Evolutionary conservation across 2,329 filamentous ascomycete species (phyloP).

Genomic region (Lasiodiplodia citricola): DNA sequence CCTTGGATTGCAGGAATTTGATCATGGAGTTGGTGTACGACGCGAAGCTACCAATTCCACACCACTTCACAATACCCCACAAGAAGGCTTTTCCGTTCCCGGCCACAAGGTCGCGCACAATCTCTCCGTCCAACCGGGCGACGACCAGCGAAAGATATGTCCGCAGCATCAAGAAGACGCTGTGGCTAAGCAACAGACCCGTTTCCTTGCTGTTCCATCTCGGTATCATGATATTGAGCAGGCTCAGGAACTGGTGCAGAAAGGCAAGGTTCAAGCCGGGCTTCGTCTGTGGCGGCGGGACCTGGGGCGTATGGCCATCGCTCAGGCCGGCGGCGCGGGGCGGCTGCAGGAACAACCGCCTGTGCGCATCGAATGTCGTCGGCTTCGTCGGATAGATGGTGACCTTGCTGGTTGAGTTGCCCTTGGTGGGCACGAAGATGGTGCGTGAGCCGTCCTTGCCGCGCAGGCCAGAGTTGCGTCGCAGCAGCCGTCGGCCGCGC

Average conservation of each 20-base stretch:
- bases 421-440: constrained; percentile 91
- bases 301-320: constrained; percentile 66
- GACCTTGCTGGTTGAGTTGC: constrained; percentile 82
- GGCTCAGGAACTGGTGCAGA: constrained; percentile 91
- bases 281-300: constrained; percentile 88
- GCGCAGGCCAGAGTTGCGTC: constrained; percentile 89
- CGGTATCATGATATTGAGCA: constrained; percentile 97
- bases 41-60: constrained; percentile 87
- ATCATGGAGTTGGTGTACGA: constrained; percentile 99
- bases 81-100: constrained; percentile 89
- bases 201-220: constrained; percentile 96
- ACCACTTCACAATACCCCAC: constrained; percentile 92
- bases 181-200: constrained; percentile 85
- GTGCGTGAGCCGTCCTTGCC: constrained; percentile 95
- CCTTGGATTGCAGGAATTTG: constrained; percentile 96
- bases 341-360: constrained; percentile 89
- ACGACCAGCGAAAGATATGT: constrained; percentile 95
- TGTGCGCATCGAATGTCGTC: constrained; percentile 94
- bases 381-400: constrained; percentile 88
- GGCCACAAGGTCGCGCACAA: constrained; percentile 94
- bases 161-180: constrained; percentile 84
- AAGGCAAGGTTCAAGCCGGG: constrained; percentile 95
- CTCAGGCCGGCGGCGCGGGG: constrained; percentile 79
- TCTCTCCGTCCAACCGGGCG: constrained; percentile 90
- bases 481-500: constrained; percentile 78